Percentiles rank a stretch among this genome's conserved stretches.
Evolutionary conservation across 1,139 yeast species (phyloP).

Genomic region (Chernovozyma sophiae-reginae): DNA sequence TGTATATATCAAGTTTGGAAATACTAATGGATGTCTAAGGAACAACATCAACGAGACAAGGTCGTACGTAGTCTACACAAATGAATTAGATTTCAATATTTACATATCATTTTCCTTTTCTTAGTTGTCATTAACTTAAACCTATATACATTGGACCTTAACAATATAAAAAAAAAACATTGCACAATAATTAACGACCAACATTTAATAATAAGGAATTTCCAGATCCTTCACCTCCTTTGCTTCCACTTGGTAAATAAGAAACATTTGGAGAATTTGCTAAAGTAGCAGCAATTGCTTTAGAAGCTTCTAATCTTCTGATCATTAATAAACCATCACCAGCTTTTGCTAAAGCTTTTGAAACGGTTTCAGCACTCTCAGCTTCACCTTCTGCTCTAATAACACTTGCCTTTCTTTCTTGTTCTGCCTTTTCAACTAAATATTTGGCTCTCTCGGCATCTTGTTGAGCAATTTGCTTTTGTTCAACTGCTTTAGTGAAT

Average conservation of each 20-base stretch:
- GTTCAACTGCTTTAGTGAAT: conserved; percentile 97
- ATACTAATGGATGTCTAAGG: too few species aligned
- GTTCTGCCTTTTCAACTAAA: conserved; percentile 95
- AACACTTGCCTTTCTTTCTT: conserved; percentile 90
- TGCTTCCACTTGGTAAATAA: conserved; percentile 67
- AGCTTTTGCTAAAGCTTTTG: conserved; percentile 88
- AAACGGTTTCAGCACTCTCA: conserved; percentile 93
- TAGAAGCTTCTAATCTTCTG: conserved; percentile 94
- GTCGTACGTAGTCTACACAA: too few species aligned
- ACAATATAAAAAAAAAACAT: neutral
- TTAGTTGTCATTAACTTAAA: neutral
- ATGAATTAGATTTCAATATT: too few species aligned
- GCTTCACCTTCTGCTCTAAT: conserved; percentile 99
- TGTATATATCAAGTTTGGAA: neutral
- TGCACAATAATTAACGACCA: conserved; percentile 25
- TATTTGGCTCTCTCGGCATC: conserved; percentile 97
- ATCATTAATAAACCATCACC: conserved; percentile 95
- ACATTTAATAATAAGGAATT: conserved; percentile 40
- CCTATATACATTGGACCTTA: neutral
- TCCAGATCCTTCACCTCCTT: conserved; percentile 26
- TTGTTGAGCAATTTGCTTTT: conserved; percentile 98
- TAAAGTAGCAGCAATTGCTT: conserved; percentile 87
- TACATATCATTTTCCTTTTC: neutral
- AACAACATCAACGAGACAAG: too few species aligned
- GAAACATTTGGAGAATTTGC: conserved; percentile 83